A percentile compares a stretch with the other conserved stretches of the same genome.
These are phyloP conservation scores for Ogataea saltuana DNA, from an alignment of 805 yeast species.

Conservation along the genomic window DNA sequence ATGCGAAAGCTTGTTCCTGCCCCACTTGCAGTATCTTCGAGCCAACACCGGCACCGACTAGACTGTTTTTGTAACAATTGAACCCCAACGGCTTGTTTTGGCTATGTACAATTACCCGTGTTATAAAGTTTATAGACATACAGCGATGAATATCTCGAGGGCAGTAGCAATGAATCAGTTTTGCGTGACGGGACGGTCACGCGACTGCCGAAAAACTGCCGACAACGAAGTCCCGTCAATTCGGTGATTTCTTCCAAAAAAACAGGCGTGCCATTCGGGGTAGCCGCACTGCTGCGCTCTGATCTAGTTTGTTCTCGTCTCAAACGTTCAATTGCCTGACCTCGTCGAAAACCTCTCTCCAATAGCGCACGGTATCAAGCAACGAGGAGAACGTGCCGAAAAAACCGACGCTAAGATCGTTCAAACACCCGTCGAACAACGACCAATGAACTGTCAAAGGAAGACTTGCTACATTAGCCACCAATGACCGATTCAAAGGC, in stretches of 20 bases:
- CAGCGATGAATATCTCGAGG: too few relatives aligned
- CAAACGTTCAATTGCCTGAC: conserved; percentile 14
- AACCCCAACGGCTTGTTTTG: too few relatives aligned
- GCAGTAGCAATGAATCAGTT: background rate
- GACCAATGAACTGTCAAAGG: conserved; percentile 43
- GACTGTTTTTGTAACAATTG: too few relatives aligned
- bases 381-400: conserved; percentile 35
- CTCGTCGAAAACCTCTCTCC: conserved; percentile 21
- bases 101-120: too few relatives aligned
- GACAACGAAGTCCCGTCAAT: too few relatives aligned
- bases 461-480: conserved; percentile 36
- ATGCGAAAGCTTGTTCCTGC: conserved; percentile 38
- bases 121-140: too few relatives aligned
- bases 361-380: conserved; percentile 26
- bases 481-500: conserved; percentile 20
- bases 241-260: too few relatives aligned
- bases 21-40: conserved; percentile 38
- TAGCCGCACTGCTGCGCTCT: too few relatives aligned
- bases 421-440: conserved; percentile 35
- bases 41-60: conserved; percentile 4
- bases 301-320: too few relatives aligned
- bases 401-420: conserved; percentile 35
- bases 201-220: too few relatives aligned
- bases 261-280: too few relatives aligned
- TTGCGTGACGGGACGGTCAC: too few relatives aligned